These are phyloP conservation scores for Talaromyces verruculosus DNA, from an alignment of 2,329 filamentous ascomycete species.

Conservation along the genomic window DNA sequence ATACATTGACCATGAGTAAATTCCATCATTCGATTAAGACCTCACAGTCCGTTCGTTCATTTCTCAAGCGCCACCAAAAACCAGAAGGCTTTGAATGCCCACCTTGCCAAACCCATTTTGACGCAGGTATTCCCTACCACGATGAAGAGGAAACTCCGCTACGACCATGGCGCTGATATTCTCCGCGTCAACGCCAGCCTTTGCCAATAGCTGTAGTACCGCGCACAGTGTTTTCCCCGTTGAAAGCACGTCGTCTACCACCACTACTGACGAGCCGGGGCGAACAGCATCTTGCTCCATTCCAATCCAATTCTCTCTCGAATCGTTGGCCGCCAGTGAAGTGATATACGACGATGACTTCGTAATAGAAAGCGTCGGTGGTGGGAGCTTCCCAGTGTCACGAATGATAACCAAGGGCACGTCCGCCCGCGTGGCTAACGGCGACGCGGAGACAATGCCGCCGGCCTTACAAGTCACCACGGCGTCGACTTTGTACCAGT, in stretches of 20 bases:
- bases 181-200: slow-evolving; percentile 45
- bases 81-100: slow-evolving; percentile 54
- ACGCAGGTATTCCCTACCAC: slow-evolving; percentile 51
- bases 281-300: slow-evolving; percentile 49
- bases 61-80: slow-evolving; percentile 48
- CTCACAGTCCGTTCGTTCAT: background rate
- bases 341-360: slow-evolving; percentile 57
- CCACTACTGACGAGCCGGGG: slow-evolving; percentile 48
- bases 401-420: slow-evolving; percentile 55
- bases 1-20: background rate
- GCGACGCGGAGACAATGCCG: slow-evolving; percentile 57
- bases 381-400: slow-evolving; percentile 59
- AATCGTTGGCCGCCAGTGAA: slow-evolving; percentile 26
- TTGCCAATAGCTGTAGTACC: slow-evolving; percentile 50
- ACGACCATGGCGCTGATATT: slow-evolving; percentile 54
- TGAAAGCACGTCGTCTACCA: slow-evolving; percentile 62
- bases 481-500: slow-evolving; percentile 50
- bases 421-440: slow-evolving; percentile 46
- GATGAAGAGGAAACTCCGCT: slow-evolving; percentile 59
- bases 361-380: slow-evolving; percentile 52
- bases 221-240: slow-evolving; percentile 57
- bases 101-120: slow-evolving; percentile 52
- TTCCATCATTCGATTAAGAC: background rate
- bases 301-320: slow-evolving; percentile 47
- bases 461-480: slow-evolving; percentile 59